Base-by-base conservation (phyloP, 495 filamentous ascomycete species). In the Pseudomonodictys pantanalensis region DNA sequence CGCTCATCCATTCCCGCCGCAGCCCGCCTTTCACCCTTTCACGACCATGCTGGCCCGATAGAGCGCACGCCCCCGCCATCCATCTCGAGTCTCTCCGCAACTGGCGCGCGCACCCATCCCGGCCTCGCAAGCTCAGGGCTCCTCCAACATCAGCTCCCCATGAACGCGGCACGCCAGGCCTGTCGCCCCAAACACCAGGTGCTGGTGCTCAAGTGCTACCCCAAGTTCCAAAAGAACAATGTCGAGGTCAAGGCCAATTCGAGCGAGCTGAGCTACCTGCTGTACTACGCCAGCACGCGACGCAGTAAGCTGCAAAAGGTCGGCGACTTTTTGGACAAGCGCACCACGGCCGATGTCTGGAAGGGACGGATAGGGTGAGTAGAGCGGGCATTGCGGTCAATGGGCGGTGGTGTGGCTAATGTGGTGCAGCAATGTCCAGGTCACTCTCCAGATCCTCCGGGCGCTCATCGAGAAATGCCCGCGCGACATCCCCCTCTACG, bases 251-350 rank as follows among this genome's bases (percentile, higher is more conserved):
- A 91, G 73, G 90, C 92, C 8, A 97, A 97, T 70, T 86, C 89
- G 42, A 93, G 88, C 73, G 92, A 97, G 77, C 84, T 97, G 39
- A 95, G 89, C 70, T 97, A 97, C 70, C 81, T 97, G 49, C 83
- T 96, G 25, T 97, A 92, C 80, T 96, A 97, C 79, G 89, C 88
- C 39, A 92, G 90, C 71, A 93, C 91, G 63, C 88, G 92, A 50
- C 83, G 89, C 56, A 91, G 88, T 73, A 97, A 96, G 81, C 81
- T 97, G 53, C 90, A 91, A 68, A 97, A 97, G 71, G 90, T 97
- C 46, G 89, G 89, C 70, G 83, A 83, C 67, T 97, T 95, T 68
- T 76, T 97, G 66, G 91, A 95, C 74, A 92, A 90, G 78, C 87
- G 89, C 75, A 90, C 90, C 51, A 86, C 86, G 38, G 86, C 83